Conservation (phyloP, 2,329 filamentous ascomycete species). For the Teratosphaeria epicoccoides region DNA sequence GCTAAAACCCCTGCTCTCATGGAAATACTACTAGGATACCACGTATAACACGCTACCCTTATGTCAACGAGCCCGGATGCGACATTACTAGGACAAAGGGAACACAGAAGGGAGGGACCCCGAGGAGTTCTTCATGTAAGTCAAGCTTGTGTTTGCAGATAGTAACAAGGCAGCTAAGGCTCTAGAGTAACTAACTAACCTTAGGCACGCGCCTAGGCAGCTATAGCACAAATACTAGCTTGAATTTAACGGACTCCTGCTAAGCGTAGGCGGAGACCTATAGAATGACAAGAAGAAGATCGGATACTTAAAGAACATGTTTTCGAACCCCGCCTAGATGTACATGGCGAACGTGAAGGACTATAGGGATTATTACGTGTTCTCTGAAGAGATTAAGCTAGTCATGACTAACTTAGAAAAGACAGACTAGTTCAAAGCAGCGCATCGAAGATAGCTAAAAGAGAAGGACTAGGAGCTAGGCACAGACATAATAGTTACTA, state of each 20-base stretch:
- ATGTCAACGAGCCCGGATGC: not conserved
- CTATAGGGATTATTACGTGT: not conserved
- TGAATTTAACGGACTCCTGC: slow-evolving; percentile 7
- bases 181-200: slow-evolving; percentile 3
- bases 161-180: slow-evolving; percentile 8
- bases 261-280: slow-evolving; percentile 2
- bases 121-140: slow-evolving; percentile 8
- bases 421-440: slow-evolving; percentile 3
- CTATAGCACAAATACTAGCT: slow-evolving; percentile 9
- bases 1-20: not conserved
- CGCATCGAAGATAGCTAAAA: slow-evolving; percentile 1
- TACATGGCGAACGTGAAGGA: not conserved
- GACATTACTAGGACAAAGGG: slow-evolving; percentile 3
- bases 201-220: slow-evolving; percentile 2
- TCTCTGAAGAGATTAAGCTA: slow-evolving; percentile 1
- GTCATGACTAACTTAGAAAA: slow-evolving; percentile 3
- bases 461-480: not conserved
- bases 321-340: not conserved
- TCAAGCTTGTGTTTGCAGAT: slow-evolving; percentile 6
- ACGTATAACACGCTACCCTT: not conserved
- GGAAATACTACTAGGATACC: not conserved
- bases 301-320: slow-evolving; percentile 1
- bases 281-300: slow-evolving; percentile 4
- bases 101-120: slow-evolving; percentile 1
- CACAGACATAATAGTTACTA: slow-evolving; percentile 1